phyloP scores from a whole-genome alignment of 371 early-diverging fungal species.

The Capniomyces stellatus region DNA sequence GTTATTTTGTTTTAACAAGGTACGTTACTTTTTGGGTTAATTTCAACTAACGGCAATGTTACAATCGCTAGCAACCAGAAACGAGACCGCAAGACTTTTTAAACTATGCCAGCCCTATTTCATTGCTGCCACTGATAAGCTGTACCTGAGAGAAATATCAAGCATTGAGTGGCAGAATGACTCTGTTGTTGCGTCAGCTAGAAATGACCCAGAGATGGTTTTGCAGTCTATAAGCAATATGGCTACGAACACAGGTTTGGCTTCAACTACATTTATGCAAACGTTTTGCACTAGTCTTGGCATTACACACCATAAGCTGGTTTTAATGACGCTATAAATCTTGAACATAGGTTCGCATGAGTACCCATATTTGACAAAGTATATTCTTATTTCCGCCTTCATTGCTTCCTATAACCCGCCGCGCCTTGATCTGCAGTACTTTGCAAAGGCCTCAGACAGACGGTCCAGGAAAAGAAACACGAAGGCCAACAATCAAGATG shows the following conservation, averaged over 20 bases:
- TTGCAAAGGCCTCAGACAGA: conserved; percentile 30
- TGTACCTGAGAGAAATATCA: conserved; percentile 70
- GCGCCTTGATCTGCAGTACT: conserved; percentile 62
- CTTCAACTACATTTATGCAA: conserved; percentile 4
- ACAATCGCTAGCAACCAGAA: conserved; percentile 16
- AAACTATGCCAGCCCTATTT: conserved; percentile 53
- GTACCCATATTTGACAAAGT: conserved; percentile 61
- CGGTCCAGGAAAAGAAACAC: not conserved
- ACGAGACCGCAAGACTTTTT: conserved; percentile 49
- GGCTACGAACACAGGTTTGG: conserved; percentile 6
- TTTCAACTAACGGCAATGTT: too few species aligned
- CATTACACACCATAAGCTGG: too few species aligned
- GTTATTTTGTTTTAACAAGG: too few species aligned
- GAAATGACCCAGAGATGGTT: conserved; percentile 19
- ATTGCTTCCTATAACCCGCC: conserved; percentile 88
- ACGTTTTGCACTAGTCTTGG: too few species aligned
- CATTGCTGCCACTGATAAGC: conserved; percentile 54
- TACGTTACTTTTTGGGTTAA: too few species aligned
- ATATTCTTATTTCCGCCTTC: conserved; percentile 68
- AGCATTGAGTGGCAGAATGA: conserved; percentile 56
- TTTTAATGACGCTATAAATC: too few species aligned
- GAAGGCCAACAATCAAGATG: not conserved
- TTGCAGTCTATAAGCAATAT: conserved; percentile 17
- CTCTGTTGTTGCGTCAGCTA: conserved; percentile 20
- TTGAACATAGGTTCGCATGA: conserved; percentile 16